phyloP scores from a whole-genome alignment of 805 yeast species.

The Middelhovenomyces tepae region DNA sequence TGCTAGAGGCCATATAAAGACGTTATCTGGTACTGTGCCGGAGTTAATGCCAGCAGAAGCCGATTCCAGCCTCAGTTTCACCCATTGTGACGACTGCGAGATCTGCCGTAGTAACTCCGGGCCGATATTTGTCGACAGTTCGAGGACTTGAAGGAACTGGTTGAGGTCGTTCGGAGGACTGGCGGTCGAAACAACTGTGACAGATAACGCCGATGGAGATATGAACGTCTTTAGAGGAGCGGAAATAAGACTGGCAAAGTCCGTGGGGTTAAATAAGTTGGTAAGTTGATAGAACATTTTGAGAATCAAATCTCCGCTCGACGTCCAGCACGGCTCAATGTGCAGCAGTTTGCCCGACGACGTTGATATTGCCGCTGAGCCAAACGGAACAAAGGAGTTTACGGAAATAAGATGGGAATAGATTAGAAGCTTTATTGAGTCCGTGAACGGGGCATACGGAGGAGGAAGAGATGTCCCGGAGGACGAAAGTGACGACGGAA shows the following conservation, averaged over 20 bases:
- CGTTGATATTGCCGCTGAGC: constrained; percentile 10
- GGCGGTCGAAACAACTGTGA: constrained; percentile 2
- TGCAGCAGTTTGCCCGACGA: constrained; percentile 12
- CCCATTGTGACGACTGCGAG: constrained; percentile 7
- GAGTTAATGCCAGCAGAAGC: too few relatives aligned
- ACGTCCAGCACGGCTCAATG: constrained; percentile 15
- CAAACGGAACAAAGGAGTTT: constrained; percentile 13
- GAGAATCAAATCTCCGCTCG: constrained; percentile 18
- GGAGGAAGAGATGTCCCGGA: constrained; percentile 10
- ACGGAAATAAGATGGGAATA: constrained; percentile 9
- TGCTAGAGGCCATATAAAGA: constrained; percentile 21
- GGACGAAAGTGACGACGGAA: constrained; percentile 18
- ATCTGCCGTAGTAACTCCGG: constrained; percentile 5
- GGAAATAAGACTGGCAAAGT: not conserved
- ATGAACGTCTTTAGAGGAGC: constrained; percentile 4
- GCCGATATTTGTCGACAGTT: constrained; percentile 4
- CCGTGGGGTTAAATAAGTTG: not conserved
- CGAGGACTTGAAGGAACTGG: constrained; percentile 6
- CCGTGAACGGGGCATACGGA: constrained; percentile 18
- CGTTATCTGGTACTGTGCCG: too few relatives aligned
- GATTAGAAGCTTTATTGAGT: constrained; percentile 14
- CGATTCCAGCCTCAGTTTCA: constrained; percentile 8
- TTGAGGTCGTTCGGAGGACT: constrained; percentile 7
- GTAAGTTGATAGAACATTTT: constrained; percentile 13
- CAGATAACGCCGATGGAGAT: constrained; percentile 9